Evolutionary conservation across 2,329 filamentous ascomycete species (phyloP), one percentile per base, ranked within the genome.

Genomic region (Epichloe hybrida): DNA sequence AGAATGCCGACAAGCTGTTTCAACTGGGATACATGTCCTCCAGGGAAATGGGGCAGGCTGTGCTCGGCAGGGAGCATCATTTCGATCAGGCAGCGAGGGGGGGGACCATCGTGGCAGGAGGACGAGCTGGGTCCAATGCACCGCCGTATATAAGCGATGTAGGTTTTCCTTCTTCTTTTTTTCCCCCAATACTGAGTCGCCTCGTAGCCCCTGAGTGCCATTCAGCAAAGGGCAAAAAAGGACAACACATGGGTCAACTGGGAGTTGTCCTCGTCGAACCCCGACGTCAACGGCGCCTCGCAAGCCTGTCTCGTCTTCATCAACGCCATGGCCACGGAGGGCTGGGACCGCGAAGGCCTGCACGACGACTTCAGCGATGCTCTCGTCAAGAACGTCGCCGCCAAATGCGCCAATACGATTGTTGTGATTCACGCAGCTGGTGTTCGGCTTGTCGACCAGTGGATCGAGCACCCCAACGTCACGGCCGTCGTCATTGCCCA

Each of bases 261-360:
- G 68, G 74, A 69, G 38, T 56, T 67, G 1, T 57, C 61, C 4
- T 67, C 64, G 1, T 56, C 57, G 15, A 51, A 65, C 6, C 63
- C 63, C 0, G 59, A 59, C 3, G 66, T 70, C 13, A 69, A 70
- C n/a, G 60, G 57, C 2, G 66, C 68, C 3, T 60, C 61, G 1
- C 74, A 83, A 3, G 80, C 86, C 46, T 48, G 95, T 84, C 61
- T 96, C 40, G 88, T 93, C 1, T 95, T 95, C 63, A 84, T 82
- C 51, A 95, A 85, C 61, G 78, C 75, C 36, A 87, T 90, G 62
- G 79, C 84, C 1, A 86, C 86, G 0, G 89, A 95, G 66, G 86
- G 85, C 0, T 88, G 78, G 65, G 76, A 88, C 54, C 74, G 81
- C 40, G 69, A 77, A 0, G 76, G 77, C 11, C 74, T 93, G 21